These are phyloP conservation scores for Leccinum imitatum DNA, from an alignment of 768 basidiomycete genomes.

Conservation along the genomic window DNA sequence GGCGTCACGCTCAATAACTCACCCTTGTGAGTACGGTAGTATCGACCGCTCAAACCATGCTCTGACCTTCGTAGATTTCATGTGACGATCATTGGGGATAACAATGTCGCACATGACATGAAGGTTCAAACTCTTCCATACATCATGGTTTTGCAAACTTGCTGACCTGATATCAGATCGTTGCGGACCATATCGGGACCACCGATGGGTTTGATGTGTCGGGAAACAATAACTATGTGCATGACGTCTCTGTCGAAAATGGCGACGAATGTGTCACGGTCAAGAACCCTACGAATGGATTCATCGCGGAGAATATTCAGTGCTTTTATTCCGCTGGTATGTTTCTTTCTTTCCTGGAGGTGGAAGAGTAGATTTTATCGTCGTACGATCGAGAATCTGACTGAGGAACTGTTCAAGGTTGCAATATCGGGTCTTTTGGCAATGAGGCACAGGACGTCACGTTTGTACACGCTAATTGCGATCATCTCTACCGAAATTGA, in stretches of 20 bases:
- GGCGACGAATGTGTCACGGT: slow-evolving; percentile 35
- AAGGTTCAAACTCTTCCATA: background rate
- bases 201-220: slow-evolving; percentile 18
- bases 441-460: background rate
- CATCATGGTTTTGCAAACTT: background rate
- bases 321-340: slow-evolving; percentile 13
- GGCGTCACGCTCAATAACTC: slow-evolving; percentile 17
- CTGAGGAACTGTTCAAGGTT: slow-evolving; percentile 4
- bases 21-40: slow-evolving; percentile 5
- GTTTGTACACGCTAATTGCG: background rate
- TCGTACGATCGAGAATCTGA: background rate
- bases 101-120: slow-evolving; percentile 13
- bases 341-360: background rate
- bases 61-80: slow-evolving; percentile 12
- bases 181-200: slow-evolving; percentile 14
- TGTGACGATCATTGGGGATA: slow-evolving; percentile 6
- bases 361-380: background rate
- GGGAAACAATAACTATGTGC: slow-evolving; percentile 33
- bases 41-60: background rate
- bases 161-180: background rate
- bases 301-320: slow-evolving; percentile 11
- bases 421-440: slow-evolving; percentile 18
- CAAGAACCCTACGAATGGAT: slow-evolving; percentile 31
- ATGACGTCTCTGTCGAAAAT: slow-evolving; percentile 35
- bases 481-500: background rate